Base-by-base conservation (phyloP, 1,284 basidiomycete species). In the Naganishia sp. region DNA sequence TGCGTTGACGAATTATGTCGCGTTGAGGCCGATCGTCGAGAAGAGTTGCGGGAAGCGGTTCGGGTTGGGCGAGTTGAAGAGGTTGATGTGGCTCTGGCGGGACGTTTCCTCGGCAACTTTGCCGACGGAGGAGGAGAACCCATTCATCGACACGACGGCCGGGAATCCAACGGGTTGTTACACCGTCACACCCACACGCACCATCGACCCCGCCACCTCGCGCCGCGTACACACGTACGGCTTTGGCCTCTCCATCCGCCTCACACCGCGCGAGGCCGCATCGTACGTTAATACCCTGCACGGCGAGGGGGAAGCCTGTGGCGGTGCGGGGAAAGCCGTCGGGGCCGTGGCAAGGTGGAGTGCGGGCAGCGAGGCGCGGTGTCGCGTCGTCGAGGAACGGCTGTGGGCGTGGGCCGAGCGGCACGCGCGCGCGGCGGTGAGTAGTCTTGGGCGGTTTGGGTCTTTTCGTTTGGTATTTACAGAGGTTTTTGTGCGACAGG, bases 261-360 rank as follows among this genome's bases (percentile, higher is more conserved):
- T 79, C n/a, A 72, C 74, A 47, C 67, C 72, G 1, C 77, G 76
- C 13, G 79, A 80, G 67, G 78, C 75, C 32, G 45, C 52, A 7
- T 66, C 63, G 13, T 41, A 57, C 4, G 39, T 58, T 18, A 68
- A 68, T 41, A 66, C 63, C 1, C 28, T 68, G 2, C 63, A 65
- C 31, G 55, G 53, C 28, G 51, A 52, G 31, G 39, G 39, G 31
- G 61, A 63, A 31, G 5, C 51, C 1, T 63, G 21, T 25, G 58
- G 58, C 18, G 62, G 62, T 42, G 65, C 65, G 11, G 64, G 64
- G 32, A 58, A 54, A 28, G 58, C 55, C n/a, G 57, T 66, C 47
- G 77, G 75, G 0, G 76, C 78, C 1, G 67, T 81, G 5, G 76
- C 74, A 2, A 70, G 78, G n/a, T 80, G 80, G 79, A 79, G 72